phyloP scores from a whole-genome alignment of 78 protist species.

The Dictyostelium intermedium region DNA sequence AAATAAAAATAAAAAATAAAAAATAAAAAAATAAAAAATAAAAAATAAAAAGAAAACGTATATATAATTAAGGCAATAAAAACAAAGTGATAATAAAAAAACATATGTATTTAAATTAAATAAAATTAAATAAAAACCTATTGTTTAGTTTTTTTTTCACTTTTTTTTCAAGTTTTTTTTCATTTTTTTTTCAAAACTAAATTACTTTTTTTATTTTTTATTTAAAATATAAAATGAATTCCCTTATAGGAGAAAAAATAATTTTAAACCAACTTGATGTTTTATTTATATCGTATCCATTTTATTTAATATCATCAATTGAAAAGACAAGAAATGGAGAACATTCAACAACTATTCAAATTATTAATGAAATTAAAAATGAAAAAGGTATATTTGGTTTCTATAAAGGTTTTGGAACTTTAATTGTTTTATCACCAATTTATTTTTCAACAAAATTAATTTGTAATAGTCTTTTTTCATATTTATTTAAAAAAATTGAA shows the following conservation, averaged over 20 bases:
- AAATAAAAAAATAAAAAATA: not conserved
- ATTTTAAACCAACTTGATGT: too few relatives aligned
- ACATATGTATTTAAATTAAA: too few relatives aligned
- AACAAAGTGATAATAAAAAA: too few relatives aligned
- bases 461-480: not conserved
- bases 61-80: not conserved
- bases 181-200: too few relatives aligned
- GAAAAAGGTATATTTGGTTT: not conserved
- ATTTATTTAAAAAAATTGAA: not conserved
- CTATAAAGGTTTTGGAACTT: not conserved
- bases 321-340: not conserved
- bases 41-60: not conserved
- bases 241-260: too few relatives aligned
- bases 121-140: too few relatives aligned
- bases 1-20: not conserved
- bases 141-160: too few relatives aligned
- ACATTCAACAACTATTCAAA: not conserved
- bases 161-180: too few relatives aligned
- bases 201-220: too few relatives aligned
- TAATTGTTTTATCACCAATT: not conserved
- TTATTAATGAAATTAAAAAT: not conserved
- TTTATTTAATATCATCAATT: not conserved
- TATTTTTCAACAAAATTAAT: not conserved
- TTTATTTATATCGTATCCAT: not conserved
- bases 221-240: too few relatives aligned